Evolutionary conservation across 371 early-diverging fungal species (phyloP).

Genomic region (Mucor circinelloides): DNA sequence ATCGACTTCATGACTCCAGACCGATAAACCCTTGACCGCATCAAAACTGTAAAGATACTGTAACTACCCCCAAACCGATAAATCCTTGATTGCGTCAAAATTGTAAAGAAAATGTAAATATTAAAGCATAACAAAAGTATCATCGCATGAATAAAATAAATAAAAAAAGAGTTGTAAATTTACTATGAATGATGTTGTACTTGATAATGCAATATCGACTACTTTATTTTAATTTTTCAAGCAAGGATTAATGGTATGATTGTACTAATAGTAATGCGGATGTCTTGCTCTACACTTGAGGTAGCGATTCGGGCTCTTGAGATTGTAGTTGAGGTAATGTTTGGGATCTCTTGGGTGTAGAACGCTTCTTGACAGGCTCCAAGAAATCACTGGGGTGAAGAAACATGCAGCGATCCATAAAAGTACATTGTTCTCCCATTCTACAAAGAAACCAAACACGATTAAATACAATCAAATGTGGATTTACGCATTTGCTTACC

Average conservation of each 20-base stretch:
- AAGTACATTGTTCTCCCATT: constrained; percentile 50
- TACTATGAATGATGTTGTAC: no score
- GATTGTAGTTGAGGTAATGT: not conserved
- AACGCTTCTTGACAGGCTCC: constrained; percentile 14
- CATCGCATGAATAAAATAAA: no score
- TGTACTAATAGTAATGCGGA: not conserved
- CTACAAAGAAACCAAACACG: constrained; percentile 27
- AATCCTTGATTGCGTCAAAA: no score
- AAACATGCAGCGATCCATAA: constrained; percentile 50
- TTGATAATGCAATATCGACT: no score
- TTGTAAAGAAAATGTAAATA: no score
- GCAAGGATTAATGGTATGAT: not conserved
- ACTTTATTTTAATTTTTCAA: no score
- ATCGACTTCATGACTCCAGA: not conserved
- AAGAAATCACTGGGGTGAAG: constrained; percentile 50
- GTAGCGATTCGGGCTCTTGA: not conserved
- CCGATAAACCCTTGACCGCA: no score
- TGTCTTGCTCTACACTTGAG: not conserved
- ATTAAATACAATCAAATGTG: not conserved
- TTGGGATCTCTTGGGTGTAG: not conserved
- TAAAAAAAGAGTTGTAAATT: no score
- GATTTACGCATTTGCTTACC: constrained; percentile 31
- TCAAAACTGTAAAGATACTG: not conserved
- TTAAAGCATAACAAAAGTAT: no score
- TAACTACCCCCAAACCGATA: no score